These are phyloP conservation scores for Echinosophora koreensis DNA, from an alignment of 306 rosid genomes.

Conservation along the genomic window DNA sequence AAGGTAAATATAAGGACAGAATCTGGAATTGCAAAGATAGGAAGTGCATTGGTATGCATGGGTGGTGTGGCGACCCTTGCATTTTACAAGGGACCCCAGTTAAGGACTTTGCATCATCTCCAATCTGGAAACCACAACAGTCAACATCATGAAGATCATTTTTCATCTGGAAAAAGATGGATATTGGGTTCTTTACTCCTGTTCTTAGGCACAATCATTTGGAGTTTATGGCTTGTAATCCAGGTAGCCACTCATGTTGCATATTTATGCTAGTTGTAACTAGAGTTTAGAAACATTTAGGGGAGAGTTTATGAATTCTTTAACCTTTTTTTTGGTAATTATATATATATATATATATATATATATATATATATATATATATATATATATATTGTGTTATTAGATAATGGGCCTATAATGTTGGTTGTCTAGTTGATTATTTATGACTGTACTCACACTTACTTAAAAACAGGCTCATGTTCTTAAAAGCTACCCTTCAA, in stretches of 20 bases:
- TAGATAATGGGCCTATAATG: background rate
- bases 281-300: background rate
- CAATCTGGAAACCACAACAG: constrained; percentile 30
- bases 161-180: constrained; percentile 56
- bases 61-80: constrained; percentile 64
- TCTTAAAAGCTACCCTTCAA: constrained; percentile 60
- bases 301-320: background rate
- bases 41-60: constrained; percentile 58
- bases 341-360: background rate
- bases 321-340: background rate
- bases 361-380: background rate
- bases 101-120: constrained; percentile 43
- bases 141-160: constrained; percentile 45
- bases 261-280: constrained; percentile 11
- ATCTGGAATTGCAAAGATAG: constrained; percentile 62
- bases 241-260: constrained; percentile 54
- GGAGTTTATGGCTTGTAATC: constrained; percentile 67
- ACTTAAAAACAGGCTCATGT: constrained; percentile 54
- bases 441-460: background rate
- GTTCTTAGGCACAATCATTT: constrained; percentile 45
- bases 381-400: background rate
- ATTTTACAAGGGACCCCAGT: constrained; percentile 67
- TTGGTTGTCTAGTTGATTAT: background rate
- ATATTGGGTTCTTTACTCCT: constrained; percentile 61
- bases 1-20: constrained; percentile 55